phyloP scores from a whole-genome alignment of 2,329 filamentous ascomycete species.

The Knufia petricola region DNA sequence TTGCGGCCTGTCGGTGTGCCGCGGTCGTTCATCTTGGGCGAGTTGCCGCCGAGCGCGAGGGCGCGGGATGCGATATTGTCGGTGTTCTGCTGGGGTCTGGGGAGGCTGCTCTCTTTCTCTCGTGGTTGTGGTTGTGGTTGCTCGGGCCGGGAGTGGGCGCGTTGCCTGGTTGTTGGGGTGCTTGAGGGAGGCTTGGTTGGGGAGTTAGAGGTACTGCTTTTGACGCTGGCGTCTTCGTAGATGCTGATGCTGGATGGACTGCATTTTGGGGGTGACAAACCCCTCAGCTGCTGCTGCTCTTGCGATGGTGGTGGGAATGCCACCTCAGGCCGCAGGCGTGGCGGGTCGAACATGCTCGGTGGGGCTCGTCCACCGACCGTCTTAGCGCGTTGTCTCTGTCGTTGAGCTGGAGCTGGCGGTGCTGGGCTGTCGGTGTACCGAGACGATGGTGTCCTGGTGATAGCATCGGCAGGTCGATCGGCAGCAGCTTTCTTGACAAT shows the following conservation, averaged over 20 bases:
- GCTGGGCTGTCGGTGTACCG: neutral
- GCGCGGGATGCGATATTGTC: neutral
- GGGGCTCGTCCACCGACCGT: no score
- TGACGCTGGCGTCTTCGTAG: slow-evolving; percentile 30
- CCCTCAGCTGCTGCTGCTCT: neutral
- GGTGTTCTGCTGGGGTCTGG: neutral
- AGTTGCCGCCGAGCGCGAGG: neutral
- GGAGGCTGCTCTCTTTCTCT: neutral
- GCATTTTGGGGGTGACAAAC: neutral
- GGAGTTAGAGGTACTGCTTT: slow-evolving; percentile 14
- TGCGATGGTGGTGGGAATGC: neutral
- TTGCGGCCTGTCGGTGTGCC: neutral
- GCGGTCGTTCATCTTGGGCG: neutral
- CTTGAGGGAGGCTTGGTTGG: neutral
- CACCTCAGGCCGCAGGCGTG: no score
- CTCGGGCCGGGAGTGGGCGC: neutral
- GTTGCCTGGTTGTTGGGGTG: neutral
- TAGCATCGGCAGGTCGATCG: no score
- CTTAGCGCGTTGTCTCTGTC: no score
- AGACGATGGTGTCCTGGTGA: neutral
- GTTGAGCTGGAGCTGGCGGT: no score
- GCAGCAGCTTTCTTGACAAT: neutral
- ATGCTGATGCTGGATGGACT: slow-evolving; percentile 25
- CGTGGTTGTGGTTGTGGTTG: neutral
- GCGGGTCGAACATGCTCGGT: no score